These are phyloP conservation scores for Ramaria sp. DNA, from an alignment of 768 basidiomycete species.

Conservation along the genomic window DNA sequence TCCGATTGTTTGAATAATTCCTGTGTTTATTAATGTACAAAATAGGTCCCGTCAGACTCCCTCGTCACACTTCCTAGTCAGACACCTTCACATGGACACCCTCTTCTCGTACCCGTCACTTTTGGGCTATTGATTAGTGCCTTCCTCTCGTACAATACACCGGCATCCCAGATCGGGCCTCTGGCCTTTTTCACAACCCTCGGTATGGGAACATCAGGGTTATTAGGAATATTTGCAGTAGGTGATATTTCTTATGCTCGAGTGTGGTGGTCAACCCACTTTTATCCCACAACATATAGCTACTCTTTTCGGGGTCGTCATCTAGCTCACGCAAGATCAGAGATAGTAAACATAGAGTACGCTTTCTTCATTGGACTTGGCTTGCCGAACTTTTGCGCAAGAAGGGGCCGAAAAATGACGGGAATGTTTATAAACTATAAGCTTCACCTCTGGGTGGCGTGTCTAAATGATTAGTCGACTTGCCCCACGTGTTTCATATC, in stretches of 20 bases:
- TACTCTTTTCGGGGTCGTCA: constrained; percentile 48
- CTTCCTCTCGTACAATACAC: constrained; percentile 56
- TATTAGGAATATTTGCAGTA: constrained; percentile 69
- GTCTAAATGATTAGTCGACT: no score
- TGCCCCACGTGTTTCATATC: no score
- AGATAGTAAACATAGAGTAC: constrained; percentile 70
- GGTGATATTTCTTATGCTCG: constrained; percentile 16
- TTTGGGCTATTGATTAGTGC: constrained; percentile 42
- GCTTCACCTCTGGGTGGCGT: no score
- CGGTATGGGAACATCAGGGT: constrained; percentile 38
- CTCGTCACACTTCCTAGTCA: constrained; percentile 20
- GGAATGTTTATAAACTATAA: no score
- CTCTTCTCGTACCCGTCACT: constrained; percentile 52
- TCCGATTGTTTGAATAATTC: background rate
- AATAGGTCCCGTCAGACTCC: constrained; percentile 34
- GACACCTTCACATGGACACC: constrained; percentile 31
- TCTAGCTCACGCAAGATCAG: constrained; percentile 61
- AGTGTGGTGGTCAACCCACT: no score
- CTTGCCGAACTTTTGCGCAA: constrained; percentile 46
- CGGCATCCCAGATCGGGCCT: constrained; percentile 33
- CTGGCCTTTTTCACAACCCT: constrained; percentile 42
- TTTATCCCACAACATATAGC: constrained; percentile 23
- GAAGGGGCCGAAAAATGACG: constrained; percentile 46
- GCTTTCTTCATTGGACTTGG: constrained; percentile 73
- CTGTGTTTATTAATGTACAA: constrained; percentile 3